Base-by-base conservation (phyloP, 2,329 filamentous ascomycete species). In the Gaeumannomyces sp. region DNA sequence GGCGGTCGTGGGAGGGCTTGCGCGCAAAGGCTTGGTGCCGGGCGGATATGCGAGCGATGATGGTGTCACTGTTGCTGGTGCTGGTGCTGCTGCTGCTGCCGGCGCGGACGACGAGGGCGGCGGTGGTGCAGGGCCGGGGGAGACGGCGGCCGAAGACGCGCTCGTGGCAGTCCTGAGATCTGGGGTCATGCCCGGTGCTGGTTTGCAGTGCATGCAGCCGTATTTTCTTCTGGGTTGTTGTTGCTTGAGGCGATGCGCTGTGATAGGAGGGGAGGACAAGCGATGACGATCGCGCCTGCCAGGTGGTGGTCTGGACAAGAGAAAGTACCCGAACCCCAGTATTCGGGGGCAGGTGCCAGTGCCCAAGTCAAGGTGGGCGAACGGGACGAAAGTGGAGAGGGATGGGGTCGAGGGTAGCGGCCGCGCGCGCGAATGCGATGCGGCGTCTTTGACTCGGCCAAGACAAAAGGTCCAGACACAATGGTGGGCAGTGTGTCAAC, bases 121-220 rank as follows among this genome's bases (percentile, higher is more conserved):
- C 5, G 38, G 38, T 45, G 38, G 38, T 16, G 38, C 38, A 45
- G 38, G 16, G 38, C 38, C 38, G 14, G 38, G 38, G 38, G 38
- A 45, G 38, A 45, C 11, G 38, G 38, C 38, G 38, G 38, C 16
- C 38, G 38, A 45, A 45, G 38, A 45, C 38, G 38, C 38, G 38
- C 16, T 45, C 38, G 38, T 45, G 38, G 38, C 38, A 45, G 38
- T 45, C 38, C 38, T 45, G 14, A 16, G 38, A 45, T 45, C 38
- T 45, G 38, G 38, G 38, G 65, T 67, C 68, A 65, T 72, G 71
- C 66, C 70, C 70, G 71, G 70, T 72, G 72, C 74, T 75, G 71
- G 72, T 70, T 73, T 70, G 72, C 66, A 69, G 70, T 72, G 70
- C 72, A 74, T 73, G 69, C 70, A 71, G 45, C 5, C n/a, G n/a